A percentile compares a stretch with the other conserved stretches of the same genome.
Conservation (phyloP, 148 eudicot species). For the Spergularia bocconei region DNA sequence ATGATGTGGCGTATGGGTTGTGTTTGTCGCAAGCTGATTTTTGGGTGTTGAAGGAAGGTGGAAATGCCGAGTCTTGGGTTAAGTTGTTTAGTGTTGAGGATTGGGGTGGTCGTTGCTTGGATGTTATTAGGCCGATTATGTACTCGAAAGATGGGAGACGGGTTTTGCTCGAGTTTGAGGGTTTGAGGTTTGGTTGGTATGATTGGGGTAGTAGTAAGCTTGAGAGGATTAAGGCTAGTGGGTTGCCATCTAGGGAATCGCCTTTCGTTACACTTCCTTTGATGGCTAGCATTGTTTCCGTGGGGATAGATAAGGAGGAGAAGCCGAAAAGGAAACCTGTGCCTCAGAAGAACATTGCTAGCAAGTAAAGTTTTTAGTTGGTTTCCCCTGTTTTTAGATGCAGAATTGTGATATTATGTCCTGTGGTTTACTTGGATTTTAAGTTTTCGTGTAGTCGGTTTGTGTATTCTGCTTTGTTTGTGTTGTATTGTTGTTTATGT, state of each 20-base stretch:
- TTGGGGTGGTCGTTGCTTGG: background rate
- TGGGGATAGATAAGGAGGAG: background rate
- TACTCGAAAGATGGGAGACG: background rate
- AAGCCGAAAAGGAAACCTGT: background rate
- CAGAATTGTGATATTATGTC: too few relatives aligned
- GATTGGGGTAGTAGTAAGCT: background rate
- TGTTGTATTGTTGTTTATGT: background rate
- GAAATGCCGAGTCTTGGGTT: slow-evolving; percentile 11
- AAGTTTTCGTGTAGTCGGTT: background rate
- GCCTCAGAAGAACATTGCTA: background rate
- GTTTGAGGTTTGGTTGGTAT: background rate
- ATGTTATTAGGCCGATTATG: background rate
- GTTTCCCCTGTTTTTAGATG: too few relatives aligned
- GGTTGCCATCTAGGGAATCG: background rate
- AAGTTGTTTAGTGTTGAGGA: slow-evolving; percentile 4
- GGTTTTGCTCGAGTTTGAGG: background rate
- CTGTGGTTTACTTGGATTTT: too few relatives aligned
- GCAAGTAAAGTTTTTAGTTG: background rate
- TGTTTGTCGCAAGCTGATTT: background rate
- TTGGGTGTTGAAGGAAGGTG: slow-evolving; percentile 6
- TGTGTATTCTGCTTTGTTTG: background rate
- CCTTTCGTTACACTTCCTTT: background rate
- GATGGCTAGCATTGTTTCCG: slow-evolving; percentile 8
- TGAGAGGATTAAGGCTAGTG: background rate
- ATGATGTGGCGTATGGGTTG: background rate